Evolutionary conservation across 169 alveolate species (phyloP).

Genomic region (Cryptosporidium baileyi): DNA sequence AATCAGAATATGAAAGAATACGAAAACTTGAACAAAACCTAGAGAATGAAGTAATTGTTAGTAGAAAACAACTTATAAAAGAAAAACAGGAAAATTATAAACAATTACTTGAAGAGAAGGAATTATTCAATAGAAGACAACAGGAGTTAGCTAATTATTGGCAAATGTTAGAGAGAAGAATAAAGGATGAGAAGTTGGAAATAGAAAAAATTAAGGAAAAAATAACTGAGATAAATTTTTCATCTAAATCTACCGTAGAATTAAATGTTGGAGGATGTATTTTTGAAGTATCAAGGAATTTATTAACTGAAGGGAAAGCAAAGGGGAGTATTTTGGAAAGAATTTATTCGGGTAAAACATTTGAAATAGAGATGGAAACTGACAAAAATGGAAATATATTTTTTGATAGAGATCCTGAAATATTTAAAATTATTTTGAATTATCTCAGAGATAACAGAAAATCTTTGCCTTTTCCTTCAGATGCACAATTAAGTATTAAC

Average conservation of each 20-base stretch:
- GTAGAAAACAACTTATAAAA: slow-evolving; percentile 4
- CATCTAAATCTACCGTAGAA: slow-evolving; percentile 24
- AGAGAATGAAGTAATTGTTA: slow-evolving; percentile 1
- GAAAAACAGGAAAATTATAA: slow-evolving; percentile 31
- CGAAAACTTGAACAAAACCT: neutral
- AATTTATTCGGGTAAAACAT: slow-evolving; percentile 49
- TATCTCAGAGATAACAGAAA: slow-evolving; percentile 13
- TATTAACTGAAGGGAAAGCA: slow-evolving; percentile 53
- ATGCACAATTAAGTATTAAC: slow-evolving; percentile 14
- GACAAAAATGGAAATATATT: slow-evolving; percentile 47
- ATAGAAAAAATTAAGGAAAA: slow-evolving; percentile 17
- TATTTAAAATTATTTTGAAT: slow-evolving; percentile 25
- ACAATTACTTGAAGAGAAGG: slow-evolving; percentile 37
- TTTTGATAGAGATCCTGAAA: slow-evolving; percentile 68
- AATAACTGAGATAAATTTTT: neutral
- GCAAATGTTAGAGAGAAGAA: slow-evolving; percentile 15
- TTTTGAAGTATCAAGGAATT: slow-evolving; percentile 32
- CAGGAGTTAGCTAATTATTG: slow-evolving; percentile 52
- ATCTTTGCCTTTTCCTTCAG: neutral
- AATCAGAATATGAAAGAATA: slow-evolving; percentile 20
- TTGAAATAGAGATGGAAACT: slow-evolving; percentile 30
- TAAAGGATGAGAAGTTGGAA: slow-evolving; percentile 29
- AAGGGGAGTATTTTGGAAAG: slow-evolving; percentile 43
- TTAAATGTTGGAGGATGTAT: slow-evolving; percentile 54
- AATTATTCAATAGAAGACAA: slow-evolving; percentile 31